Evolutionary conservation across 257 asterid genomes (phyloP), one percentile per base, ranked within the genome.

Genomic region (Sherardia arvensis): DNA sequence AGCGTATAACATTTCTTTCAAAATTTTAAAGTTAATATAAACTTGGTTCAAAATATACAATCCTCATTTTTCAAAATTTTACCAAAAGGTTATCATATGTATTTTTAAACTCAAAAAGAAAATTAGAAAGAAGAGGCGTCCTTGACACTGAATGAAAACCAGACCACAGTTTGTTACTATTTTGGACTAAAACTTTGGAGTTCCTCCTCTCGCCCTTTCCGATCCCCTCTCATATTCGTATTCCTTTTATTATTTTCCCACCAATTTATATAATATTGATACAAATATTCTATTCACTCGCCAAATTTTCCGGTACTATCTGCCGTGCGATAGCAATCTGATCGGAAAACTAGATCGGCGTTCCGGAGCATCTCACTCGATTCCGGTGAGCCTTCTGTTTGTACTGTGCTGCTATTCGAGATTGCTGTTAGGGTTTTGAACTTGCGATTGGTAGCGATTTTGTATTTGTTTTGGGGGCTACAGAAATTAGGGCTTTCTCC

Each of bases 311-410:
- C 23, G 23, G 51, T 38, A 12, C 28, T 43, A 36, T 26, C 14
- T 51, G 55, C 34, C 49, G 18, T 40, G 48, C 6, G 45, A 36
- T 28, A 22, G 26, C 11, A 56, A 29, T 14, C 21, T 61, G 3
- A 58, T 28, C 74, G 71, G 59, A 33, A 62, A 36, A 47, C 43
- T 73, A 64, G 84, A 87, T 85, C 86, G 86, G 69, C 56, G 72
- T 70, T 67, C 62, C 61, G 45, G 70, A 65, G 75, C 86, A 81
- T 80, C 87, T 81, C 66, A 64, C 70, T 67, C 34, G 34, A 11
- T 65, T 73, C 47, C 61, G 78, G 84, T 72, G 72, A 72, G 81
- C 58, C 59, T 23, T 63, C 40, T 51, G 47, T 15, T 5, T 28
- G n/a, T 48, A 30, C 26, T 9, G 0, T 48, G 22, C 63, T 12